Base-by-base conservation (phyloP, 164 flowering plant species). In the Nymphaea colorata region DNA sequence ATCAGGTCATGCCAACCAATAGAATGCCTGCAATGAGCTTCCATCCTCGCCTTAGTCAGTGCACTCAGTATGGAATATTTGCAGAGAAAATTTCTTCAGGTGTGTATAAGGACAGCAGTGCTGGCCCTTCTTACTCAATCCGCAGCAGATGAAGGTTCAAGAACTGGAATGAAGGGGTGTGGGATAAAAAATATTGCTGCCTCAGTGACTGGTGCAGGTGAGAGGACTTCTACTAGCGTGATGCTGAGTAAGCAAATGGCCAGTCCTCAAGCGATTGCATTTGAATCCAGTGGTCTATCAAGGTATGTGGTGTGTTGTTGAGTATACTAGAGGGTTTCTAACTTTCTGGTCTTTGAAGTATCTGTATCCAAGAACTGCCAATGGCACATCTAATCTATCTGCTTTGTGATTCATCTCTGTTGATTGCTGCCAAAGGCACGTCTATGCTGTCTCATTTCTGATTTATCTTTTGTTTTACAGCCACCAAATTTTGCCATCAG, bases 91-190 rank as follows among this genome's bases (percentile, higher is more conserved):
- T 70, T 17, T 74, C 78, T 70, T 68, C 91, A 45, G 80, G 75
- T 73, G 79, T 76, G 70, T 81, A 77, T 47, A 80, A 80, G 74
- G 96, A 91, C 36, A 68, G 77, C 47, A 78, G 77, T 77, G 74
- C 76, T n/a, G 77, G 83, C 70, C 82, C 91, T 65, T 81, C 92
- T 84, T 67, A 80, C 96, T 68, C 88, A 82, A 44, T 73, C 86
- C 41, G 98, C 92, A 66, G 94, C 97, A 70, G 98, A 93, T 82
- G 98, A 93, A 74, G 97, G 98, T 59, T 93, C 97, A 18, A 82
- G 98, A 82, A 91, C 97, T 43, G 97, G 98, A n/a, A 86, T 85
- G 25, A 91, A 87, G 78, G 93, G 94, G 16, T 86, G 96, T 41
- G 87, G 90, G 63, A 74, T 90, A 43, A 75, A 82, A 77, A 83